These are phyloP conservation scores for Paraconiothyrium sp. DNA, from an alignment of 2,329 filamentous ascomycete genomes.

Conservation along the genomic window DNA sequence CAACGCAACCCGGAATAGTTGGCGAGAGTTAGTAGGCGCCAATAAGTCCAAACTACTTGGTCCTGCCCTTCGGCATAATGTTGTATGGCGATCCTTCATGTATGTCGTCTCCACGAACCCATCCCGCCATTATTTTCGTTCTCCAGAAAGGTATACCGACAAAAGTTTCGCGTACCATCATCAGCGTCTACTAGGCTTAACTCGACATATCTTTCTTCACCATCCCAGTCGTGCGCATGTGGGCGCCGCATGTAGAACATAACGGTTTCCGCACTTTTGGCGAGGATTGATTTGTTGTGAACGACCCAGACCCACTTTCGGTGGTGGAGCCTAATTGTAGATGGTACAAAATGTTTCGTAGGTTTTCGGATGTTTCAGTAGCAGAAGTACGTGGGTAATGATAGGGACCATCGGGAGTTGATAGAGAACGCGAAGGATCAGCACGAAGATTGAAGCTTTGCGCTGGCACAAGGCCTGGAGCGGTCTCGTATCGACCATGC, in stretches of 20 bases:
- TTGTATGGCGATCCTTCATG: slow-evolving; percentile 58
- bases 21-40: slow-evolving; percentile 67
- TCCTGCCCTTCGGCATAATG: slow-evolving; percentile 62
- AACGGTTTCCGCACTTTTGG: slow-evolving; percentile 56
- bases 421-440: too few species aligned
- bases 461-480: slow-evolving; percentile 17
- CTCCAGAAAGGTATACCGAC: slow-evolving; percentile 42
- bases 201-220: slow-evolving; percentile 36
- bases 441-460: slow-evolving; percentile 17
- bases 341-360: slow-evolving; percentile 59
- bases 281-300: slow-evolving; percentile 58
- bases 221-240: slow-evolving; percentile 33
- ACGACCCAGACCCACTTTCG: slow-evolving; percentile 44
- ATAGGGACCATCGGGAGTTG: slow-evolving; percentile 35
- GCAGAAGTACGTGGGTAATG: slow-evolving; percentile 56
- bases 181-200: slow-evolving; percentile 44
- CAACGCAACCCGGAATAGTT: slow-evolving; percentile 69
- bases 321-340: slow-evolving; percentile 54
- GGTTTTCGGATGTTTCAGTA: slow-evolving; percentile 60
- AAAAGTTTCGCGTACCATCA: slow-evolving; percentile 41
- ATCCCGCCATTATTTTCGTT: slow-evolving; percentile 52
- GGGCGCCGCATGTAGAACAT: slow-evolving; percentile 61
- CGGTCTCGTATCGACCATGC: background rate
- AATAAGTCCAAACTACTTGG: slow-evolving; percentile 69
- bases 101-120: slow-evolving; percentile 58